A percentile compares a stretch with the other conserved stretches of the same genome.
These are phyloP conservation scores for Pestalotiopsis sp. DNA, from an alignment of 2,329 filamentous ascomycete genomes.

Conservation along the genomic window DNA sequence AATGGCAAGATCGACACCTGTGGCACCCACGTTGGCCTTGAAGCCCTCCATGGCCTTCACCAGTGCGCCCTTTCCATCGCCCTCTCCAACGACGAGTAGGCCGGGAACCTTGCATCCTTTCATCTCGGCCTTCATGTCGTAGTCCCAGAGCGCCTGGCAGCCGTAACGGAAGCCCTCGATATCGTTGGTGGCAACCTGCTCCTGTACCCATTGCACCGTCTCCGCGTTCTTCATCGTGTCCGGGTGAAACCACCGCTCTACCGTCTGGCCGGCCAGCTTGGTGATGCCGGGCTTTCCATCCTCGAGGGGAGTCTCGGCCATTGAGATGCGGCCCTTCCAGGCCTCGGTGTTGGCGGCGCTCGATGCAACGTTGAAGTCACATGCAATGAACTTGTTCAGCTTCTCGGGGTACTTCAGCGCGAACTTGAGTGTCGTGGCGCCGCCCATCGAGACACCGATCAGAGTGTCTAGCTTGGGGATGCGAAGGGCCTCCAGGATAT, in stretches of 20 bases:
- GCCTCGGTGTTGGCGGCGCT: conserved; percentile 76
- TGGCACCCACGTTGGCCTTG: conserved; percentile 57
- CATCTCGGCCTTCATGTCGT: conserved; percentile 66
- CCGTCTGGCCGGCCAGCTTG: conserved; percentile 70
- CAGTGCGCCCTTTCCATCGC: conserved; percentile 71
- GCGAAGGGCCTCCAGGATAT: conserved; percentile 69
- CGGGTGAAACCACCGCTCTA: conserved; percentile 78
- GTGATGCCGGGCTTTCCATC: conserved; percentile 61
- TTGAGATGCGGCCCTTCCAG: conserved; percentile 75
- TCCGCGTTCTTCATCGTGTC: conserved; percentile 49
- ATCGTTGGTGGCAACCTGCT: conserved; percentile 71
- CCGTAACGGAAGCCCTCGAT: conserved; percentile 70
- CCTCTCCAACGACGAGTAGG: conserved; percentile 72
- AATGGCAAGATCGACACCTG: conserved; percentile 61
- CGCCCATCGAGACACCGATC: conserved; percentile 80
- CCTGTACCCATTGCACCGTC: conserved; percentile 59
- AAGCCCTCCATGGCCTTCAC: conserved; percentile 82
- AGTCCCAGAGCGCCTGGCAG: conserved; percentile 72
- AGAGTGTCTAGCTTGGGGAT: conserved; percentile 68
- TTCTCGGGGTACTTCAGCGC: conserved; percentile 80
- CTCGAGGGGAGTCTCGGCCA: conserved; percentile 58
- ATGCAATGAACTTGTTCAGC: conserved; percentile 80
- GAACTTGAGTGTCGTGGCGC: conserved; percentile 75
- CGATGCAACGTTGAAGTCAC: conserved; percentile 77
- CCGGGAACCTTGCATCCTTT: conserved; percentile 58